Percentiles rank a stretch among this genome's conserved stretches.
These are phyloP conservation scores for Fomitopsis betulina DNA, from an alignment of 1,284 basidiomycete genomes.

Conservation along the genomic window DNA sequence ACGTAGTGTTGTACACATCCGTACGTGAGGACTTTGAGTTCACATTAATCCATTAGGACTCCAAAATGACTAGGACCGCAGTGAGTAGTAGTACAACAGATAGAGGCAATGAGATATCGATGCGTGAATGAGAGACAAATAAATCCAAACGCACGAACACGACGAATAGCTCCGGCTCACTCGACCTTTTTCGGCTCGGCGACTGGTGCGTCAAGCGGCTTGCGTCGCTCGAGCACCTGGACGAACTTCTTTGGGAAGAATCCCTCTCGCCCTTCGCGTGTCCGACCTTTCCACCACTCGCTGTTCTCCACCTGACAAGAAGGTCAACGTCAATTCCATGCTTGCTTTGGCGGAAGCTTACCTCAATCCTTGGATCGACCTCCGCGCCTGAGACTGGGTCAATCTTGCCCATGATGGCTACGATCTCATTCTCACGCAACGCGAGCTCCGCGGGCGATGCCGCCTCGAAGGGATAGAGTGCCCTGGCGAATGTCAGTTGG, in stretches of 20 bases:
- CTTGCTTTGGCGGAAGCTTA: conserved; percentile 20
- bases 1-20: no score
- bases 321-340: neutral
- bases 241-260: conserved; percentile 97
- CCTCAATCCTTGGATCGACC: conserved; percentile 68
- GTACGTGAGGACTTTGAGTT: no score
- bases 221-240: conserved; percentile 58
- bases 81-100: neutral
- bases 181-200: conserved; percentile 38
- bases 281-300: conserved; percentile 97
- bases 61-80: neutral
- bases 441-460: conserved; percentile 75
- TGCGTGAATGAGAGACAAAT: neutral
- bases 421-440: conserved; percentile 89
- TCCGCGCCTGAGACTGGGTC: conserved; percentile 68
- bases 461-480: conserved; percentile 79
- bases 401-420: conserved; percentile 86
- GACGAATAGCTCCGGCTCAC: conserved; percentile 18
- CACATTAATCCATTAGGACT: no score
- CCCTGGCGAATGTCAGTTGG: conserved; percentile 83
- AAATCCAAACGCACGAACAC: neutral
- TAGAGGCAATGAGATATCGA: neutral
- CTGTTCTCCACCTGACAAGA: conserved; percentile 39
- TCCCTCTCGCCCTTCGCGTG: conserved; percentile 89
- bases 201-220: conserved; percentile 23